Conservation (phyloP, 768 basidiomycete genomes). For the Termitomyces sp. region DNA sequence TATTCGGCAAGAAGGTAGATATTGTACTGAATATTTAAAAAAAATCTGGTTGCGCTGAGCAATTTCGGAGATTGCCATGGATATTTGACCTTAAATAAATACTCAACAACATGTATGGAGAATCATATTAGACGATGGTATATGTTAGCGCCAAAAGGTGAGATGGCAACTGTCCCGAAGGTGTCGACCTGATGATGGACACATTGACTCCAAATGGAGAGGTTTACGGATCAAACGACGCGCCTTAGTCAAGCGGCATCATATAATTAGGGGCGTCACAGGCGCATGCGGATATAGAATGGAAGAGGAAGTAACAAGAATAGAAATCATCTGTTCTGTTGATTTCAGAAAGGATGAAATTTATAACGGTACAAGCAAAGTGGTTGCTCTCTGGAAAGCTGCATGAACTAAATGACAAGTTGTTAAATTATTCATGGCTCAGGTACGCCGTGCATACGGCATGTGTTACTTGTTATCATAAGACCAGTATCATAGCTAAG, state of each 20-base stretch:
- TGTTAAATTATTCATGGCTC: background rate
- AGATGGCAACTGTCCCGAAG: background rate
- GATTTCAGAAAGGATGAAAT: background rate
- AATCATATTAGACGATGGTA: slow-evolving; percentile 6
- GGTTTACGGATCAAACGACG: slow-evolving; percentile 4
- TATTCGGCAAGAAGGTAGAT: background rate
- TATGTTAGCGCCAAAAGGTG: background rate
- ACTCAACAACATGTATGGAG: background rate
- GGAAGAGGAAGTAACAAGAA: background rate
- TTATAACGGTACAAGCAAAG: no score
- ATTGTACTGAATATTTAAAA: background rate
- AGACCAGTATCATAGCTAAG: background rate
- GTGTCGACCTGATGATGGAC: background rate
- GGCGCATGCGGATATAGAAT: background rate
- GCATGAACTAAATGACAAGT: background rate
- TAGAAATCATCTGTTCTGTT: background rate
- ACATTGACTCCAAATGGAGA: slow-evolving; percentile 4
- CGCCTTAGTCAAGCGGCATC: background rate
- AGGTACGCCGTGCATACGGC: background rate
- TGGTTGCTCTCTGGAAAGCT: background rate
- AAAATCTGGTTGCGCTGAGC: background rate
- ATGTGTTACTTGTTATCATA: background rate
- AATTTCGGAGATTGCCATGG: slow-evolving; percentile 2
- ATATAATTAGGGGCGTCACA: background rate
- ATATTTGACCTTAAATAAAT: background rate